Percentiles rank a stretch among this genome's conserved stretches.
Conservation (phyloP, 129 eudicot genomes). For the Escallonia herrerae region DNA sequence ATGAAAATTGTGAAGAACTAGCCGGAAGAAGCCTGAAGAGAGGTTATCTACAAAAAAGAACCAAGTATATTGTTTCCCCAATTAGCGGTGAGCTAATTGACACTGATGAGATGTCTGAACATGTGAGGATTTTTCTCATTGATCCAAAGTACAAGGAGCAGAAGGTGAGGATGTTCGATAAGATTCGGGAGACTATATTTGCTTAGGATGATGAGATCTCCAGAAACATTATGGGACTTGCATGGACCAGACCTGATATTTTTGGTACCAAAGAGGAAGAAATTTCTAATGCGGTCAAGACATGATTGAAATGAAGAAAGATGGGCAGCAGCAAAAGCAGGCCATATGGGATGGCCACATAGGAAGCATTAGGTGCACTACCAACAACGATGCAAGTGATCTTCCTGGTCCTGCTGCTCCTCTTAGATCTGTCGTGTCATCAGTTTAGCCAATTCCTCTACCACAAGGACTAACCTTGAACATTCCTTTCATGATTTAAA, state of each 20-base stretch:
- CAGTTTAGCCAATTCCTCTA: constrained; percentile 47
- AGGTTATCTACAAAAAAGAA: constrained; percentile 64
- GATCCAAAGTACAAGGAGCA: constrained; percentile 95
- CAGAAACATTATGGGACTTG: constrained; percentile 76
- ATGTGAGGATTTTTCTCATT: constrained; percentile 83
- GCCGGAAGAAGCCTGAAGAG: constrained; percentile 90
- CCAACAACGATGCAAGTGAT: constrained; percentile 29
- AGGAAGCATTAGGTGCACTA: constrained; percentile 84
- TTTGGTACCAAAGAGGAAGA: constrained; percentile 94
- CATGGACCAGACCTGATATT: constrained; percentile 86
- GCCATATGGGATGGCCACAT: constrained; percentile 97
- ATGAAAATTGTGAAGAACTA: constrained; percentile 89
- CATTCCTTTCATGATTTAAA: constrained; percentile 29
- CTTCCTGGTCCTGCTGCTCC: constrained; percentile 53
- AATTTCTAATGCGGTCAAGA: constrained; percentile 85
- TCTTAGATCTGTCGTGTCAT: constrained; percentile 44
- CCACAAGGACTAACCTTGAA: constrained; percentile 43
- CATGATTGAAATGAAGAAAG: constrained; percentile 77
- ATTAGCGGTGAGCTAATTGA: constrained; percentile 81
- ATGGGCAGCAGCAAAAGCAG: constrained; percentile 82
- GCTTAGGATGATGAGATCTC: constrained; percentile 85
- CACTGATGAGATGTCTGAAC: constrained; percentile 85
- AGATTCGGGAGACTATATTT: constrained; percentile 77
- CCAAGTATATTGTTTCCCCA: constrained; percentile 74
- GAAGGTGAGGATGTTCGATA: constrained; percentile 93